phyloP scores from a whole-genome alignment of 2,329 filamentous ascomycete species.

The Pseudogymnoascus sp. region DNA sequence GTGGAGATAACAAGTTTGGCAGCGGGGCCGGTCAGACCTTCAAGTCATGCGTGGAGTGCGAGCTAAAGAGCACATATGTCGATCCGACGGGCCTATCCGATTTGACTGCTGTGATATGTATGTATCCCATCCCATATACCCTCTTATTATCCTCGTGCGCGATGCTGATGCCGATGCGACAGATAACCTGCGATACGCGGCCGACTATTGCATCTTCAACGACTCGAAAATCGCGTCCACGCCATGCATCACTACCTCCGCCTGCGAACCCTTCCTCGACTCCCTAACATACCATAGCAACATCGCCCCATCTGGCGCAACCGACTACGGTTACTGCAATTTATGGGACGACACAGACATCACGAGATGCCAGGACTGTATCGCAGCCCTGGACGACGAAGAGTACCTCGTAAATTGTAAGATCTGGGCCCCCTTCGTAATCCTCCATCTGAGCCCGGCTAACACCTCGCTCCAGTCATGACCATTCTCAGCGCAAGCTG shows the following conservation, averaged over 20 bases:
- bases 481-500: conserved; percentile 23
- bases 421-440: background rate
- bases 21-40: conserved; percentile 19
- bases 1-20: conserved; percentile 5
- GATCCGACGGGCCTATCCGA: conserved; percentile 19
- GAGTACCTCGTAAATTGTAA: conserved; percentile 19
- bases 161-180: background rate
- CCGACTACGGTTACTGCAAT: conserved; percentile 22
- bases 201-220: conserved; percentile 22
- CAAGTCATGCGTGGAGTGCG: conserved; percentile 22
- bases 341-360: conserved; percentile 16
- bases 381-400: conserved; percentile 9
- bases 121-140: conserved; percentile 9
- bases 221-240: conserved; percentile 16
- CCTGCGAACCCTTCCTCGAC: conserved; percentile 20
- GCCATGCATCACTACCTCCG: conserved; percentile 19
- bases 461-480: conserved; percentile 17
- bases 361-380: conserved; percentile 16
- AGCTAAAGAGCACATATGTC: conserved; percentile 22
- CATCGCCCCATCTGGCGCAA: conserved; percentile 15
- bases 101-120: conserved; percentile 25
- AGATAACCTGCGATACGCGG: conserved; percentile 26
- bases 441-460: background rate
- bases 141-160: background rate
- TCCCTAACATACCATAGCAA: conserved; percentile 20